phyloP scores from a whole-genome alignment of 2,329 filamentous ascomycete genomes.

The Ramichloridium luteum region DNA sequence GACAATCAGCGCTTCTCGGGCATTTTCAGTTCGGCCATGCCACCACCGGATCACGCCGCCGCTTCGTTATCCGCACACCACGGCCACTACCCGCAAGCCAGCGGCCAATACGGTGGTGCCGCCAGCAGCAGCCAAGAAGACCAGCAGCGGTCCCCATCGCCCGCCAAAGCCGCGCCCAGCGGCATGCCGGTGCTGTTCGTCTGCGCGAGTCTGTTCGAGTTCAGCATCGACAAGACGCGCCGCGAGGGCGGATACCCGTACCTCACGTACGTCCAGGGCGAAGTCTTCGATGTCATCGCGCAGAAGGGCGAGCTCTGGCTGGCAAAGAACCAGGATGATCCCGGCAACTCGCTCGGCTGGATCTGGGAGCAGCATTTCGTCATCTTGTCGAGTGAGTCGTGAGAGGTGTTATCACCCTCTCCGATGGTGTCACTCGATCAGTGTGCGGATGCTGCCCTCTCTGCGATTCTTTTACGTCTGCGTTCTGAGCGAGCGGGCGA shows the following conservation, averaged over 20 bases:
- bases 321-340: slow-evolving; percentile 91
- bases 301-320: slow-evolving; percentile 98
- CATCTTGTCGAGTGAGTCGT: slow-evolving; percentile 15
- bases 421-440: no score
- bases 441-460: no score
- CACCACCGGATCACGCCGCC: slow-evolving; percentile 13
- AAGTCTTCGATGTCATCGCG: slow-evolving; percentile 63
- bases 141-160: slow-evolving; percentile 6
- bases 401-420: not conserved
- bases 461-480: no score
- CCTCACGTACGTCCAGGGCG: slow-evolving; percentile 85
- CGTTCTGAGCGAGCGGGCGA: no score
- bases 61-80: not conserved
- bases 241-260: slow-evolving; percentile 93
- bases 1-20: slow-evolving; percentile 19
- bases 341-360: slow-evolving; percentile 70
- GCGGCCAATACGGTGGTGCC: no score
- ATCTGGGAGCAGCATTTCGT: slow-evolving; percentile 98
- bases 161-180: slow-evolving; percentile 13
- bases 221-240: slow-evolving; percentile 87
- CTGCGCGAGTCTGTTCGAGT: slow-evolving; percentile 88
- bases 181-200: slow-evolving; percentile 59
- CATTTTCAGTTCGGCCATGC: slow-evolving; percentile 24
- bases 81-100: slow-evolving; percentile 4
- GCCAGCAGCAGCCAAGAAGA: slow-evolving; percentile 3